Base-by-base conservation (phyloP, 2,329 filamentous ascomycete genomes). In the Thielaviopsis musarum region DNA sequence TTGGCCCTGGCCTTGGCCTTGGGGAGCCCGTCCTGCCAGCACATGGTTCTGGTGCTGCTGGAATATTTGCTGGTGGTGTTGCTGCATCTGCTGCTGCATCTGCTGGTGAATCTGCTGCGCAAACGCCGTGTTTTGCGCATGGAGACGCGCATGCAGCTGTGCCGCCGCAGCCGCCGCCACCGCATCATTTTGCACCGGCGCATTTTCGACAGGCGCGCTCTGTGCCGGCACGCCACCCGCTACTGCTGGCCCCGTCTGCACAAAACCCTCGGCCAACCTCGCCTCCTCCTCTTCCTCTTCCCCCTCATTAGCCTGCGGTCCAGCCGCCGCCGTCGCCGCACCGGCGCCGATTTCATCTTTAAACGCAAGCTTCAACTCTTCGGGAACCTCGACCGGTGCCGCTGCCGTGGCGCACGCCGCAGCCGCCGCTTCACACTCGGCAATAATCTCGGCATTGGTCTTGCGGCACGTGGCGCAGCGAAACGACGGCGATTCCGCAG, bases 371-470 rank as follows among this genome's bases (percentile, higher is more conserved):
- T 76, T 78, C 63, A 84, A 66, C 66, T 82, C 81, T 1, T 73
- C 69, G 2, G 79, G 79, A 1, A 82, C 65, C 10, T 67, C 61
- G 15, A 64, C 62, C 9, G 66, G 61, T 7, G 65, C 56, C 63
- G 70, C 62, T 58, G 68, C 63, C 6, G 64, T 69, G 61, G 68
- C 71, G 64, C 66, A 72, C 67, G 77, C 78, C 17, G 57, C 57
- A 17, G 59, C 56, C 21, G 76, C 73, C 62, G 80, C 81, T 67
- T 83, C 84, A 66, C 82, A 82, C 71, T 88, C 87, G 59, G 71
- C 72, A 65, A 95, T 78, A 48, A 95, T 85, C 62, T 88, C 85
- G 57, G 74, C 77, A 67, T 95, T 95, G 10, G 75, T 78, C 71
- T 78, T 83, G 19, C 72, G 83, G 69, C 91, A 97, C 0, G 74